Conservation (phyloP, 2,329 filamentous ascomycete genomes). For the Colletotrichum falcatum region DNA sequence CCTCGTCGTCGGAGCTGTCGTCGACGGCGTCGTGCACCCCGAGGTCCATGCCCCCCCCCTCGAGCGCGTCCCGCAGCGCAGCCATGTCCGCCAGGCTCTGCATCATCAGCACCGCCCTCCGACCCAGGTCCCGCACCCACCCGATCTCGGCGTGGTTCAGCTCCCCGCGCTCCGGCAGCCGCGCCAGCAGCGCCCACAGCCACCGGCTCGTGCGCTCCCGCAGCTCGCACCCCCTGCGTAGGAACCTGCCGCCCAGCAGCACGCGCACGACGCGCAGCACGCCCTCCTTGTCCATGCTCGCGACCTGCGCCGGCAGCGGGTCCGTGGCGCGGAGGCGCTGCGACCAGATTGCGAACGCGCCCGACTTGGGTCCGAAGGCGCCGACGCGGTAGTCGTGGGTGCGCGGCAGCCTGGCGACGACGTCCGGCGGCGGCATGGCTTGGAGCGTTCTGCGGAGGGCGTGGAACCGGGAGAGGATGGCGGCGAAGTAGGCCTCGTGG, state of each 20-base stretch:
- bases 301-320: constrained; percentile 69
- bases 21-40: constrained; percentile 61
- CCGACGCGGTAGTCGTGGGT: constrained; percentile 68
- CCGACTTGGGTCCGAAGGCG: constrained; percentile 62
- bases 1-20: constrained; percentile 55
- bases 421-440: constrained; percentile 63
- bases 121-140: constrained; percentile 82
- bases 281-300: constrained; percentile 74
- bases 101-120: constrained; percentile 75
- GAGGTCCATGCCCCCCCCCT: constrained; percentile 53
- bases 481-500: constrained; percentile 74
- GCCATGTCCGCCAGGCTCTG: constrained; percentile 66
- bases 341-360: constrained; percentile 65
- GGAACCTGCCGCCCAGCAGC: constrained; percentile 72
- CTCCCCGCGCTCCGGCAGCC: constrained; percentile 79
- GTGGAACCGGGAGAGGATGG: constrained; percentile 74
- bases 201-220: constrained; percentile 79
- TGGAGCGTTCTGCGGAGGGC: constrained; percentile 73
- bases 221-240: constrained; percentile 69
- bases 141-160: constrained; percentile 81
- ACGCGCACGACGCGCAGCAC: constrained; percentile 76
- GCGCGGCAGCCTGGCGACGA: constrained; percentile 64
- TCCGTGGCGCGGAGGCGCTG: constrained; percentile 64
- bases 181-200: constrained; percentile 86
- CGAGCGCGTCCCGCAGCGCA: constrained; percentile 57